Evolutionary conservation across 371 early-diverging fungal genomes (phyloP), one percentile per base, ranked within the genome.

Genomic region (Mortierella sp.): DNA sequence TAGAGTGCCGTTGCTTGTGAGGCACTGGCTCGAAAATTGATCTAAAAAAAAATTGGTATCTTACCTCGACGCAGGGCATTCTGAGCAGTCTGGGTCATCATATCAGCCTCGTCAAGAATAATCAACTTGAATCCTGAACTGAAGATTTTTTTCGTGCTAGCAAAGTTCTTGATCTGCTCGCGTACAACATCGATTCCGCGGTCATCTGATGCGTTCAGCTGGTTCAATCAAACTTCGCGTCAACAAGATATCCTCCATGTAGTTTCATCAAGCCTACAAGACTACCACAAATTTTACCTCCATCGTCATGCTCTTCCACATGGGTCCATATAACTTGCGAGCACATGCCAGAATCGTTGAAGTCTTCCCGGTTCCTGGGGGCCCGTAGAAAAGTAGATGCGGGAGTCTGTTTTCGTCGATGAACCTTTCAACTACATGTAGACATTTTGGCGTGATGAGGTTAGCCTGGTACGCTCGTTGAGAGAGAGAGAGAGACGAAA

Each of bases 121-220:
- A 99, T 95, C 62, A 99, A 80, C 78, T 99, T 99, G 79, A 94
- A 92, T 13, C 92, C 92, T 13, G 89, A 83, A 54, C 90, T 93
- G 69, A 93, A 95, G 30, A 96, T 92, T 54, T 87, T 94, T 58
- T 90, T 89, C 4, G 96, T 96, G 48, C 95, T 92, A 12, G 99
- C 97, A 93, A 99, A 99, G 64, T 86, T 94, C 81, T 97, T 99
- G 81, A 99, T 98, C 80, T 95, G 95, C 53, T 98, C 95, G 21
- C 99, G 85, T 18, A 99, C 99, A n/a, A 96, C 97, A 67, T 97
- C 97, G 69, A 99, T 98, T 71, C 99, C 99, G 67, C 99, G 91
- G 70, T 99, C 99, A 78, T 99, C 99, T 1, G 97, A 97, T 0
- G 99, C 99, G 81, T 99, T 99, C 53, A 99, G 82, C 89, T 96